Conservation (phyloP, 805 yeast genomes). For the Myxozyma geophila region DNA sequence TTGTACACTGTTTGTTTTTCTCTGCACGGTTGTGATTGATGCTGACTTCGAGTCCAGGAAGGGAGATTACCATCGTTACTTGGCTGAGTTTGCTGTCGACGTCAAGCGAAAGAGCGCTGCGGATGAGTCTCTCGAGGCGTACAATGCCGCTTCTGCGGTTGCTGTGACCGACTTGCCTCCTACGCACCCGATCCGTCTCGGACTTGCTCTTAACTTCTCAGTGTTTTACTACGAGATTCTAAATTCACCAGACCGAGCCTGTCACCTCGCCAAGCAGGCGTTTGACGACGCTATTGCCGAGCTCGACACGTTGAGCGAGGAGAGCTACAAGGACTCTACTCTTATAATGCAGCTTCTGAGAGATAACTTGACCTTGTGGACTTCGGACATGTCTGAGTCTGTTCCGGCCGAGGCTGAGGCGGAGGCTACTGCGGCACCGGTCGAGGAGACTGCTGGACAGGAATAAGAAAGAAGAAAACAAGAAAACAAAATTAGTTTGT, state of each 20-base stretch:
- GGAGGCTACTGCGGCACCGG: slow-evolving; percentile 40
- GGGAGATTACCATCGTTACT: slow-evolving; percentile 99
- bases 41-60: slow-evolving; percentile 47
- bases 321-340: slow-evolving; percentile 97
- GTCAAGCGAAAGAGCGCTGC: slow-evolving; percentile 94
- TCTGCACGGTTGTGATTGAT: not conserved
- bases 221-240: slow-evolving; percentile 98
- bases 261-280: slow-evolving; percentile 98
- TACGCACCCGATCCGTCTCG: slow-evolving; percentile 97
- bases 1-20: not conserved
- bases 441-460: slow-evolving; percentile 16
- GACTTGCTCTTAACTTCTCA: slow-evolving; percentile 95
- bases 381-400: slow-evolving; percentile 83
- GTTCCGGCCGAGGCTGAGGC: slow-evolving; percentile 54
- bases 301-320: slow-evolving; percentile 95
- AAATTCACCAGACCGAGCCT: slow-evolving; percentile 98
- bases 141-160: slow-evolving; percentile 93
- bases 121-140: slow-evolving; percentile 88
- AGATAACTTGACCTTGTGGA: slow-evolving; percentile 98
- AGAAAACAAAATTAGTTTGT: no score
- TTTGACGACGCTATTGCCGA: slow-evolving; percentile 99
- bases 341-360: slow-evolving; percentile 98
- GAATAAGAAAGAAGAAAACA: not conserved
- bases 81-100: slow-evolving; percentile 93
- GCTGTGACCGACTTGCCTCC: slow-evolving; percentile 97